These are phyloP conservation scores for Globisporangium abappressorium DNA, from an alignment of 352 stramenopile species.

Conservation along the genomic window DNA sequence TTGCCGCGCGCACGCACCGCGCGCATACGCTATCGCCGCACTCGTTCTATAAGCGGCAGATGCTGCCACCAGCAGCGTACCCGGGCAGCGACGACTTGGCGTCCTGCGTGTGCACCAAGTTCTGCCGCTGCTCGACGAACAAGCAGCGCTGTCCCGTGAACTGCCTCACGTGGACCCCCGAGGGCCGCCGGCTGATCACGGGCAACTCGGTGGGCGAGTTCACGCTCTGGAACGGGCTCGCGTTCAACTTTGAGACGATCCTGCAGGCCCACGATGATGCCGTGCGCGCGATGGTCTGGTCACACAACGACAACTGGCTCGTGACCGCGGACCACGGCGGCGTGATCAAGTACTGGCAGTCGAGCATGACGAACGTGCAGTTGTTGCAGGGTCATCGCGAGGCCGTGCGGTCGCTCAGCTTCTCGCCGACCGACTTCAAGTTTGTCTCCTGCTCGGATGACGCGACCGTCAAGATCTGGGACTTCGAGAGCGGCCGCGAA, in stretches of 20 bases:
- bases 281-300: conserved; percentile 90
- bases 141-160: conserved; percentile 92
- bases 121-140: conserved; percentile 88
- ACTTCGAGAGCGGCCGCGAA: conserved; percentile 90
- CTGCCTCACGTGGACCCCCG: conserved; percentile 94
- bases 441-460: conserved; percentile 98
- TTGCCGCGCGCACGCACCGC: conserved; percentile 43
- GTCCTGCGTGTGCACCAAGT: conserved; percentile 84
- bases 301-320: conserved; percentile 89
- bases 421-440: conserved; percentile 97
- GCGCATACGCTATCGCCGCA: conserved; percentile 62
- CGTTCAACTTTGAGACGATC: conserved; percentile 98
- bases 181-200: conserved; percentile 93
- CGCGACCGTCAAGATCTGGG: conserved; percentile 93
- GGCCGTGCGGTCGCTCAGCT: conserved; percentile 94
- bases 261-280: conserved; percentile 90
- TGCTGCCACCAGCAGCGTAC: conserved; percentile 71
- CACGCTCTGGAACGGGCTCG: conserved; percentile 97
- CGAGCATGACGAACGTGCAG: conserved; percentile 88
- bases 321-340: conserved; percentile 88
- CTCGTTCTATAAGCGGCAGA: conserved; percentile 84
- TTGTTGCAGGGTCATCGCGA: conserved; percentile 83
- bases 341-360: conserved; percentile 92
- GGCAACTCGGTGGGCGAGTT: conserved; percentile 97
- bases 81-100: conserved; percentile 62